phyloP scores from a whole-genome alignment of 2,329 filamentous ascomycete genomes.

The Cytospora schulzeri region DNA sequence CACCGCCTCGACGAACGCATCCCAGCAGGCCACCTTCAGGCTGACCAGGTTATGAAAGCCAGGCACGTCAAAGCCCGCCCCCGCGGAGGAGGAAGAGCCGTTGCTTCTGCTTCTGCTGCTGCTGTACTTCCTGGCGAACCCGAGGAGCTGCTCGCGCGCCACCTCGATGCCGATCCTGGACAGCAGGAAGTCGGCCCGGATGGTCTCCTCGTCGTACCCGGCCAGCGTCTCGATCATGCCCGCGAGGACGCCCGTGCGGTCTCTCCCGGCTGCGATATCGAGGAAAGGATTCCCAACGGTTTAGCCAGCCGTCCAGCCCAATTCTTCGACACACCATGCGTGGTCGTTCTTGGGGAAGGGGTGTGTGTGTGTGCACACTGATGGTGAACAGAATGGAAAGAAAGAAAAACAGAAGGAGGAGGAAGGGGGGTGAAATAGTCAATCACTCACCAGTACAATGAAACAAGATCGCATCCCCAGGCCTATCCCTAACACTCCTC shows the following conservation, averaged over 20 bases:
- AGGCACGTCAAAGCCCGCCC: slow-evolving; percentile 36
- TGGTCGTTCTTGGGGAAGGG: neutral
- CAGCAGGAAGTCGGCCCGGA: slow-evolving; percentile 55
- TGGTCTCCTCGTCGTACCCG: slow-evolving; percentile 45
- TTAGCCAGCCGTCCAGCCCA: neutral
- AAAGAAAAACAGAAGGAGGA: neutral
- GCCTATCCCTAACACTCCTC: slow-evolving; percentile 50
- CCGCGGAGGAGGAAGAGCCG: slow-evolving; percentile 37
- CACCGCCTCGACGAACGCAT: slow-evolving; percentile 48
- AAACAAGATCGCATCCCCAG: slow-evolving; percentile 49
- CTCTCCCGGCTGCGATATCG: slow-evolving; percentile 49
- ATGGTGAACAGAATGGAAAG: neutral
- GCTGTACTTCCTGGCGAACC: slow-evolving; percentile 40
- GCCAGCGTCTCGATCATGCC: slow-evolving; percentile 55
- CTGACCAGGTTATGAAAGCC: slow-evolving; percentile 53
- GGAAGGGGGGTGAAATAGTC: neutral
- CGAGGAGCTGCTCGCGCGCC: slow-evolving; percentile 49
- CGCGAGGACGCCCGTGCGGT: slow-evolving; percentile 55
- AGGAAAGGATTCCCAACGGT: neutral
- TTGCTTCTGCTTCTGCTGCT: slow-evolving; percentile 35
- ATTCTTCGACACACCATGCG: neutral
- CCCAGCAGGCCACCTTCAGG: slow-evolving; percentile 48
- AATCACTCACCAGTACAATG: slow-evolving; percentile 55
- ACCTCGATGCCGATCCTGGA: slow-evolving; percentile 57
- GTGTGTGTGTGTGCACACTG: neutral